phyloP scores from a whole-genome alignment of 169 alveolate genomes.

The Cytauxzoon felis region DNA sequence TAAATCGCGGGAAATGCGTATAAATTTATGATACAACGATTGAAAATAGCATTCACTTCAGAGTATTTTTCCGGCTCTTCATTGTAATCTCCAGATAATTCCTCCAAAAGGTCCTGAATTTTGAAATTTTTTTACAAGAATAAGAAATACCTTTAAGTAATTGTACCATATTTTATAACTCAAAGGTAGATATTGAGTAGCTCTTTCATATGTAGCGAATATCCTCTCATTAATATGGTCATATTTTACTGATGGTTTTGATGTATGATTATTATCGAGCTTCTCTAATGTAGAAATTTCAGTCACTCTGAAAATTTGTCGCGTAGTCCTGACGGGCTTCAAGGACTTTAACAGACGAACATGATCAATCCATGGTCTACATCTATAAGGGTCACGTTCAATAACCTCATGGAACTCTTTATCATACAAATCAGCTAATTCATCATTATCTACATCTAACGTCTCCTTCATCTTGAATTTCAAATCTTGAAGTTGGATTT shows the following conservation, averaged over 20 bases:
- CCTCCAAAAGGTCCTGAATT: constrained; percentile 28
- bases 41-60: constrained; percentile 73
- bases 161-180: constrained; percentile 87
- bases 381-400: constrained; percentile 34
- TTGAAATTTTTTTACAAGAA: constrained; percentile 36
- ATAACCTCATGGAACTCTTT: constrained; percentile 57
- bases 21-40: constrained; percentile 78
- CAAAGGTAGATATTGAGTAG: constrained; percentile 80
- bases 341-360: constrained; percentile 50
- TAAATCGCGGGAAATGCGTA: constrained; percentile 83
- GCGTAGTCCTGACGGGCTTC: constrained; percentile 20
- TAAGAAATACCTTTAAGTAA: constrained; percentile 74
- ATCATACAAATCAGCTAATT: constrained; percentile 51
- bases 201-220: constrained; percentile 80
- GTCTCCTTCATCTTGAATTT: too few relatives aligned
- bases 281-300: constrained; percentile 40
- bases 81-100: constrained; percentile 14
- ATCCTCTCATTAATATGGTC: constrained; percentile 64
- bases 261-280: neutral
- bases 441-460: too few relatives aligned
- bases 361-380: constrained; percentile 62
- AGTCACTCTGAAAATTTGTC: constrained; percentile 18
- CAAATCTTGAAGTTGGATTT: too few relatives aligned
- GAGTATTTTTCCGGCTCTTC: constrained; percentile 56
- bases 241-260: neutral